Evolutionary conservation across 495 filamentous ascomycete genomes (phyloP).

Genomic region (Rhypophila decipiens): DNA sequence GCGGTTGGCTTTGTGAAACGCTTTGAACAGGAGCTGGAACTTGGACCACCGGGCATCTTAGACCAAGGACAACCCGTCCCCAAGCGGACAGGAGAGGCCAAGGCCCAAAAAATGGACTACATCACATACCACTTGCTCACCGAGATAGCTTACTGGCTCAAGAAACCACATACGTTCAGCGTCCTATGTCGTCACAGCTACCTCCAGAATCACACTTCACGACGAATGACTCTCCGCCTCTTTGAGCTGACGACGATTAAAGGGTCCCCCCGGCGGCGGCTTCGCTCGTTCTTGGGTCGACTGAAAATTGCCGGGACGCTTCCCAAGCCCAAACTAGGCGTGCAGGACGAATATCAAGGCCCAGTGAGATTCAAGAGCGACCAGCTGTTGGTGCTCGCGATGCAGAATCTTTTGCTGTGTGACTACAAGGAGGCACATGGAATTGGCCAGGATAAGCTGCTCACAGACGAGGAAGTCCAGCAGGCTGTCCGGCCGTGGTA

Average conservation of each 20-base stretch:
- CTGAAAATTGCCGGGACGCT: neutral
- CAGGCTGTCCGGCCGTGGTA: neutral
- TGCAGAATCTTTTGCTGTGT: neutral
- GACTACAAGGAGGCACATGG: neutral
- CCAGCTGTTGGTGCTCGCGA: neutral
- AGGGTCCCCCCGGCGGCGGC: no score
- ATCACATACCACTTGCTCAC: slow-evolving; percentile 27
- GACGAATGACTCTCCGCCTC: slow-evolving; percentile 10
- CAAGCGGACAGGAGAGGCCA: no score
- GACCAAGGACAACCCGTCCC: neutral
- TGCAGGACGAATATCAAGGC: neutral
- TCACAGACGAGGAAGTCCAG: neutral
- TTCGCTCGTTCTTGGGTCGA: no score
- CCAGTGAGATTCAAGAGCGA: neutral
- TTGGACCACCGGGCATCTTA: no score
- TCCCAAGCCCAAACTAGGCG: neutral
- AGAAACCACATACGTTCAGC: slow-evolving; percentile 28
- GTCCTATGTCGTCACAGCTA: slow-evolving; percentile 34
- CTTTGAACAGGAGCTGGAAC: no score
- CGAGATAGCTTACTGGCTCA: slow-evolving; percentile 18
- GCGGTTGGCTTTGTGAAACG: slow-evolving; percentile 15
- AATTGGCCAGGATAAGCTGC: neutral
- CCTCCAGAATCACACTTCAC: slow-evolving; percentile 7
- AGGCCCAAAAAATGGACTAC: slow-evolving; percentile 2
- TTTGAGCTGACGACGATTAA: no score